A percentile compares a stretch with the other conserved stretches of the same genome.
These are phyloP conservation scores for Pelargonium cotyledonis DNA, from an alignment of 441 rosid species.

Conservation along the genomic window DNA sequence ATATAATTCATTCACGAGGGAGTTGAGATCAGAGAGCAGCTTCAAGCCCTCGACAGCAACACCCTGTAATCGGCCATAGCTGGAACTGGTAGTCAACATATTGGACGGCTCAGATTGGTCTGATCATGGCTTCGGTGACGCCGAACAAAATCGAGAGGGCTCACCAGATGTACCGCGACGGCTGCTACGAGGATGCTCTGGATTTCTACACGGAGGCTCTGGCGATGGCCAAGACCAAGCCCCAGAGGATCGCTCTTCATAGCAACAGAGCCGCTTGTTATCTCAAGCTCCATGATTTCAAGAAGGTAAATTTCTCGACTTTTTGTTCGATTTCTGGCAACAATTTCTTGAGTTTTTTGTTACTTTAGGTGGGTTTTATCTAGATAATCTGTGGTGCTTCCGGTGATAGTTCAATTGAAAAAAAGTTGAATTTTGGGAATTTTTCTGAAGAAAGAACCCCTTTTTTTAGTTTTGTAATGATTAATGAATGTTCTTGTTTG, in stretches of 20 bases:
- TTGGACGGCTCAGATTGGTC: background rate
- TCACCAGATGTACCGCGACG: constrained; percentile 80
- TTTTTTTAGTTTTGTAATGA: background rate
- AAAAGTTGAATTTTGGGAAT: background rate
- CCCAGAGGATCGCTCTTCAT: constrained; percentile 81
- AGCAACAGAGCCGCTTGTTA: constrained; percentile 93
- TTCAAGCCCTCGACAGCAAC: background rate
- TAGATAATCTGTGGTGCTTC: background rate
- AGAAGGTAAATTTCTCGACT: constrained; percentile 34
- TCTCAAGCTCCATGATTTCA: constrained; percentile 70
- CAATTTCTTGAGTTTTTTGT: background rate
- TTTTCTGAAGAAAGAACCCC: background rate
- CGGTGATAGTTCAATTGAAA: background rate
- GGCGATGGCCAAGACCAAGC: constrained; percentile 51
- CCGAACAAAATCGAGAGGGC: constrained; percentile 69
- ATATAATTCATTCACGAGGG: too few relatives aligned
- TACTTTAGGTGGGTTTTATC: background rate
- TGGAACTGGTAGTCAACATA: background rate
- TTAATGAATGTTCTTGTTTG: background rate
- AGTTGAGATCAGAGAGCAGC: background rate
- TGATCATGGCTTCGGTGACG: constrained; percentile 42
- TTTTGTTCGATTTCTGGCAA: background rate
- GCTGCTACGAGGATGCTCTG: constrained; percentile 58
- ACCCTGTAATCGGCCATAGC: too few relatives aligned
- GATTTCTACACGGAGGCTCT: constrained; percentile 74